Conservation (phyloP, 768 basidiomycete genomes). For the Mycena polygramma region DNA sequence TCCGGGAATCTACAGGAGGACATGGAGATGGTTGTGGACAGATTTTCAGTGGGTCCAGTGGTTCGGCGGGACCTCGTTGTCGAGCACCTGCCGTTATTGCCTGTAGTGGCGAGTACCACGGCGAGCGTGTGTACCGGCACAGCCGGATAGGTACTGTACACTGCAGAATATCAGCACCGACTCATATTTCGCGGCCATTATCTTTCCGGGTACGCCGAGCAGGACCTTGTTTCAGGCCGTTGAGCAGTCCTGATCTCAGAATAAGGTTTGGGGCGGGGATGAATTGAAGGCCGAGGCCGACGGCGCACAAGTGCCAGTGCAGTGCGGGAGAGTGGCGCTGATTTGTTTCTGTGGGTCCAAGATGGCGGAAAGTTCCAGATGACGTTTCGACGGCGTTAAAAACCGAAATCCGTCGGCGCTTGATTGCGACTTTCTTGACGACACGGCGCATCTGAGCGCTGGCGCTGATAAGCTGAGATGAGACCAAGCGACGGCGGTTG, state of each 20-base stretch:
- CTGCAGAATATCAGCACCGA: neutral
- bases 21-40: slow-evolving; percentile 3
- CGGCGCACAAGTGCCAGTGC: too few relatives aligned
- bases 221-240: neutral
- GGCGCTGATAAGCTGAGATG: neutral
- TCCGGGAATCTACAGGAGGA: neutral
- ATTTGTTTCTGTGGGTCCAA: slow-evolving; percentile 8
- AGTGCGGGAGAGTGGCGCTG: neutral
- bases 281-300: neutral
- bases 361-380: slow-evolving; percentile 4
- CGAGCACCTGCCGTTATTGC: neutral
- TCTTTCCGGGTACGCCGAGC: neutral
- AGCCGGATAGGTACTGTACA: too few relatives aligned
- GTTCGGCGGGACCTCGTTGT: neutral
- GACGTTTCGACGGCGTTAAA: neutral
- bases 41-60: slow-evolving; percentile 11
- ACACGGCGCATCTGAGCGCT: neutral
- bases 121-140: too few relatives aligned
- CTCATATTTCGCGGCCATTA: neutral
- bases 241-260: neutral
- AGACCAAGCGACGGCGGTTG: neutral
- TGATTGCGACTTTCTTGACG: neutral
- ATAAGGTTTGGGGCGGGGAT: neutral
- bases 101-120: too few relatives aligned
- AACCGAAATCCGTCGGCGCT: neutral